Percentiles rank a stretch among this genome's conserved stretches.
Evolutionary conservation across 164 flowering plant genomes (phyloP).

Genomic region (Tinospora cordifolia): DNA sequence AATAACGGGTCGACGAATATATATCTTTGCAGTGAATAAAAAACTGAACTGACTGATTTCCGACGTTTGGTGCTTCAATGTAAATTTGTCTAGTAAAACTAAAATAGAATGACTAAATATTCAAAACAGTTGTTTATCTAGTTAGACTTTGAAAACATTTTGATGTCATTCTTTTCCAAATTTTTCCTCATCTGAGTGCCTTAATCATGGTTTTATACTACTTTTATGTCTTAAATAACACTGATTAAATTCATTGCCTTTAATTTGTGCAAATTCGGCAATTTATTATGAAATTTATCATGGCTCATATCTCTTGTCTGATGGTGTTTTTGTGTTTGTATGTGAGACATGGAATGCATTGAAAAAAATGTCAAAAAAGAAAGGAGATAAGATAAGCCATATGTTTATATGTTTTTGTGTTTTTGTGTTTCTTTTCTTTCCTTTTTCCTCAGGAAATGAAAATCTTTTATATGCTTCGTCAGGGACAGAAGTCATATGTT

Average conservation of each 20-base stretch:
- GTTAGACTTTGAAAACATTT: not conserved
- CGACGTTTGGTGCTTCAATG: not conserved
- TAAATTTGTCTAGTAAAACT: not conserved
- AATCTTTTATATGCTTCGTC: constrained; percentile 55
- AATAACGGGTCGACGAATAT: too few relatives aligned
- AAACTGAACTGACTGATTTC: not conserved
- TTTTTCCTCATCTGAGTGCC: not conserved
- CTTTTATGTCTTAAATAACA: not conserved
- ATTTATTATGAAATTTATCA: not conserved
- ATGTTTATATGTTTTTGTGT: too few relatives aligned
- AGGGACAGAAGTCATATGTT: constrained; percentile 63
- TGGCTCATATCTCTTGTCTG: not conserved
- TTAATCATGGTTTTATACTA: not conserved
- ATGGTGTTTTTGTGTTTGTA: not conserved
- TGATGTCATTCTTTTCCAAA: not conserved
- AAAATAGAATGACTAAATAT: not conserved
- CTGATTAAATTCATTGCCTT: not conserved
- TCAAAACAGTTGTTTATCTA: not conserved
- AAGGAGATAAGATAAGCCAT: not conserved
- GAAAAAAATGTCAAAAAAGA: not conserved
- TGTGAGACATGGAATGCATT: not conserved
- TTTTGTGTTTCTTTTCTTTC: constrained; percentile 10
- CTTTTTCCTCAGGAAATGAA: constrained; percentile 61
- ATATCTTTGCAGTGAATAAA: too few relatives aligned
- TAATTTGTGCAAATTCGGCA: not conserved